Base-by-base conservation (phyloP, 2,329 filamentous ascomycete species). In the Trichoderma sp. region DNA sequence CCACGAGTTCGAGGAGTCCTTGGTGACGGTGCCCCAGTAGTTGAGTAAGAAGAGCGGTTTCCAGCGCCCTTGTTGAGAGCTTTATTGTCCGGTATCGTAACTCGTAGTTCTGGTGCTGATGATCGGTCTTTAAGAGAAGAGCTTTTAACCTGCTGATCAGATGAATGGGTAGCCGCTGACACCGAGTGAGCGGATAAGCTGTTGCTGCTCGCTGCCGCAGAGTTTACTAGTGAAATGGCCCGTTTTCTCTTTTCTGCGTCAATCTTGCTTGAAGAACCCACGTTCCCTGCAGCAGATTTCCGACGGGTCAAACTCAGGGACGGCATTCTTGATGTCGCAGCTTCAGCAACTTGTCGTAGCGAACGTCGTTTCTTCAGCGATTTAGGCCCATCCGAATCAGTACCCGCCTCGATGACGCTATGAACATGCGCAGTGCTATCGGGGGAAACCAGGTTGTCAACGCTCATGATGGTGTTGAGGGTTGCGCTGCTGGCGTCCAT, bases 401-500 rank as follows among this genome's bases (percentile, higher is more conserved):
- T 9, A 17, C 34, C 57, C 6, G 23, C 5, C 5, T 68, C 55
- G 15, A 43, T 20, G 11, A 23, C 1, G 15, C 3, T 28, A 6
- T 68, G 30, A 20, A 28, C 30, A 36, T 39, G 32, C 8, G 20
- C 70, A n/a, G 43, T 68, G 1, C 32, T 67, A 2, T 58, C 62
- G n/a, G 61, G 34, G n/a, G 47, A 26, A 39, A 34, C 84, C 20
- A 83, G 77, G 63, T 84, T 87, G 6, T 83, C 84, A 9, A 86
- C 84, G 72, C 85, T 87, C 66, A 87, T 75, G 20, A 87, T 86
- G 1, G 85, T 87, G 66, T 84, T 84, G 30, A 87, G 76, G 0
- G 84, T 85, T 30, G 86, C 85, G 73, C 82, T 82, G 75, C 83
- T 86, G n/a, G 80, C 75, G 36, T 84, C 81, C 0, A 79, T 77